A percentile compares a stretch with the other conserved stretches of the same genome.
Conservation (phyloP, 179 eudicot species). For the Amaranthus tricolor region DNA sequence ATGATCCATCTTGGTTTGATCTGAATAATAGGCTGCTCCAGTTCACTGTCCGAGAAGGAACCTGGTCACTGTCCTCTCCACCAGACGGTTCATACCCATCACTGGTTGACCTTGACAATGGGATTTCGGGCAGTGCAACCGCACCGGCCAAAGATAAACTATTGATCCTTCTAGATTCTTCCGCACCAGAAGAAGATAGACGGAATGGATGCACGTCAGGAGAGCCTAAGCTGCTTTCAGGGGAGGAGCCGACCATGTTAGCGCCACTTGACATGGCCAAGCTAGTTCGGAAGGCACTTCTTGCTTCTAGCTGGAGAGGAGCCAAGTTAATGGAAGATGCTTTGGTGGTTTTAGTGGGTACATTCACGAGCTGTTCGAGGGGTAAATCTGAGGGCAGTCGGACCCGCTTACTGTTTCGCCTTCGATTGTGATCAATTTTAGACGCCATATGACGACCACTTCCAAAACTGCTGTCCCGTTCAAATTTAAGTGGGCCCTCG, state of each 20-base stretch:
- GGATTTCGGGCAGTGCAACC: conserved; percentile 37
- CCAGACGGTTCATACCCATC: conserved; percentile 99
- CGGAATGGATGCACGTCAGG: conserved; percentile 75
- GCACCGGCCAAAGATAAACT: conserved; percentile 36
- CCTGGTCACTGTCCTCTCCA: conserved; percentile 97
- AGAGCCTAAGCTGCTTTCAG: conserved; percentile 94
- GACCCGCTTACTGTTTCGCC: conserved; percentile 61
- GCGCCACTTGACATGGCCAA: conserved; percentile 45
- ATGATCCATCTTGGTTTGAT: conserved; percentile 47
- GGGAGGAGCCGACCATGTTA: conserved; percentile 63
- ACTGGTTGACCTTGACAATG: conserved; percentile 78
- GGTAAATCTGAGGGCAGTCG: conserved; percentile 55
- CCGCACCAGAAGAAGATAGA: conserved; percentile 60
- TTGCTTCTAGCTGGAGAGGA: conserved; percentile 76
- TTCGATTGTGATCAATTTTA: conserved; percentile 50
- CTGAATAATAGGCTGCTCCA: conserved; percentile 66
- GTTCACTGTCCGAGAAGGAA: conserved; percentile 61
- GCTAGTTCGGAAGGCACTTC: conserved; percentile 58
- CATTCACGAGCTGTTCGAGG: conserved; percentile 38
- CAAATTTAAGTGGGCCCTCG: conserved; percentile 37
- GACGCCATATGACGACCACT: conserved; percentile 46
- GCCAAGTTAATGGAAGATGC: conserved; percentile 45
- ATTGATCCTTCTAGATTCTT: conserved; percentile 57
- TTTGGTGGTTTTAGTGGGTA: conserved; percentile 32
- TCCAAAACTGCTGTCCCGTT: conserved; percentile 58